These are phyloP conservation scores for Hordeum marinum DNA, from an alignment of 176 grass and related monocot genomes.

Conservation along the genomic window DNA sequence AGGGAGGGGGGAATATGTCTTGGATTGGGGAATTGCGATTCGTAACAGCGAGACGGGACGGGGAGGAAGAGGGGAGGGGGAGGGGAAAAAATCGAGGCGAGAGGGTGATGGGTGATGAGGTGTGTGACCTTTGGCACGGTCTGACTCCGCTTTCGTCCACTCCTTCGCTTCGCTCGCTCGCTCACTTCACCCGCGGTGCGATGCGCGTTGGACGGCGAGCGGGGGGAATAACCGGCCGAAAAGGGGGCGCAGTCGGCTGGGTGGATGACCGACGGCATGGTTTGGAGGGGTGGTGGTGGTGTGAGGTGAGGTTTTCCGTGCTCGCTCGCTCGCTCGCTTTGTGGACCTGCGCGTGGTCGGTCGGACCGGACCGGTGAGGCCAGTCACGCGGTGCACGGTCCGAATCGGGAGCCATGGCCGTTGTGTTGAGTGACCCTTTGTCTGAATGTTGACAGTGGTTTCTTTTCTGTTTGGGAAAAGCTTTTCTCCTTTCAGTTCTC, in stretches of 20 bases:
- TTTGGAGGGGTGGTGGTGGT: neutral
- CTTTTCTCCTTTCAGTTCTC: too few relatives aligned
- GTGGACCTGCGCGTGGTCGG: neutral
- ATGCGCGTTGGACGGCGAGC: neutral
- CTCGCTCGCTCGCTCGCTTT: neutral
- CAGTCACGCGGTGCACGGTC: too few relatives aligned
- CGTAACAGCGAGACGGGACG: neutral
- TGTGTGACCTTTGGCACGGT: conserved; percentile 13
- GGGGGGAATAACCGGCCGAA: neutral
- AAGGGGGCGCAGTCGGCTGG: neutral
- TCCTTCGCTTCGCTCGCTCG: neutral
- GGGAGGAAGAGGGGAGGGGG: neutral
- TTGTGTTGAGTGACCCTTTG: too few relatives aligned
- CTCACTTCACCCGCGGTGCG: neutral
- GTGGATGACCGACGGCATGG: neutral
- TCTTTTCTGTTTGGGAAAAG: too few relatives aligned
- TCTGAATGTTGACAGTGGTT: too few relatives aligned
- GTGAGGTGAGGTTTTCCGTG: too few relatives aligned
- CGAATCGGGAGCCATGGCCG: neutral
- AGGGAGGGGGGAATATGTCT: conserved; percentile 27
- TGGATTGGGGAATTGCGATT: conserved; percentile 51
- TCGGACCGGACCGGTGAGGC: neutral
- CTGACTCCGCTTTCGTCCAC: neutral
- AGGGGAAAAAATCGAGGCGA: neutral
- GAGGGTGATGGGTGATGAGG: conserved; percentile 7